A percentile compares a stretch with the other conserved stretches of the same genome.
phyloP scores from a whole-genome alignment of 257 asterid species.

The Verbascum thapsus region DNA sequence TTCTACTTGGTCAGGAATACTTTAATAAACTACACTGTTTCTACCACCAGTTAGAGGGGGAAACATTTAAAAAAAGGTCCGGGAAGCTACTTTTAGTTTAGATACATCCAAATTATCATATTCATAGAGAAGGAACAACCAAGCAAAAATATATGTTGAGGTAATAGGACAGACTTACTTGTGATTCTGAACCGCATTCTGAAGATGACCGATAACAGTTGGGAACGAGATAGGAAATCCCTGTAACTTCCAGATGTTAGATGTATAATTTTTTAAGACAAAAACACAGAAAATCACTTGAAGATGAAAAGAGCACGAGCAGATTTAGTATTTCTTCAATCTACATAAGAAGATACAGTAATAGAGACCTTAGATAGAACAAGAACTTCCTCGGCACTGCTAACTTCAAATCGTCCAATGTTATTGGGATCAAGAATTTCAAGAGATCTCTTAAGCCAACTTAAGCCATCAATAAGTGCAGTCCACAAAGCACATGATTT shows the following conservation, averaged over 20 bases:
- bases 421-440: slow-evolving; percentile 55
- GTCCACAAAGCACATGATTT: slow-evolving; percentile 51
- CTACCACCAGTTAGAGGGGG: slow-evolving; percentile 8
- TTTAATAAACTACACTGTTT: slow-evolving; percentile 1
- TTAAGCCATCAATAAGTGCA: slow-evolving; percentile 55
- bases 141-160: slow-evolving; percentile 15
- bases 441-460: slow-evolving; percentile 72
- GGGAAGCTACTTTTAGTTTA: slow-evolving; percentile 21
- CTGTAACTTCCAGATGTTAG: slow-evolving; percentile 51
- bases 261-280: background rate
- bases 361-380: slow-evolving; percentile 64
- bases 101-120: slow-evolving; percentile 16
- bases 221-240: slow-evolving; percentile 54
- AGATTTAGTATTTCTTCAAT: slow-evolving; percentile 16
- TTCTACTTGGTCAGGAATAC: background rate
- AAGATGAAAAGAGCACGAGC: slow-evolving; percentile 9
- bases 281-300: slow-evolving; percentile 9
- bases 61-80: background rate
- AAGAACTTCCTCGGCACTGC: slow-evolving; percentile 60
- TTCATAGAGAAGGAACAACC: background rate
- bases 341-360: slow-evolving; percentile 25
- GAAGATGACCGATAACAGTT: slow-evolving; percentile 47
- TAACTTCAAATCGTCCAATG: slow-evolving; percentile 44
- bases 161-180: slow-evolving; percentile 52
- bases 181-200: slow-evolving; percentile 63